Conservation (phyloP, 2,329 filamentous ascomycete genomes). For the Fusarium humuli region DNA sequence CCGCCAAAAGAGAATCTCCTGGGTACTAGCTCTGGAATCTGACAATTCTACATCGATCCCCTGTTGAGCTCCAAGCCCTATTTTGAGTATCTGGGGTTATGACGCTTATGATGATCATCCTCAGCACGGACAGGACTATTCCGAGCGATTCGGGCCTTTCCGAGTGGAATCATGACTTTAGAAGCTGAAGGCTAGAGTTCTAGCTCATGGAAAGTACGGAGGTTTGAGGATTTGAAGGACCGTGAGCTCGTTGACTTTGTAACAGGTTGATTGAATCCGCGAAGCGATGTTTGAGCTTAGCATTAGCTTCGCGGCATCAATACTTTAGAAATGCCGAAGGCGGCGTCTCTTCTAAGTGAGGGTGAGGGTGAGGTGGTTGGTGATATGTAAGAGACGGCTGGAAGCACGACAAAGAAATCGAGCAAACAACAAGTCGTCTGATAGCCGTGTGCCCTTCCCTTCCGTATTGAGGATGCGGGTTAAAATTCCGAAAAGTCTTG, state of each 20-base stretch:
- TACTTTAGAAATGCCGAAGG: neutral
- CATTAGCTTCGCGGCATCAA: neutral
- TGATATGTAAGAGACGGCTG: slow-evolving; percentile 18
- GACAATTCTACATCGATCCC: slow-evolving; percentile 20
- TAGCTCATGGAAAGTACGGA: neutral
- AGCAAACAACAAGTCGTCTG: slow-evolving; percentile 1
- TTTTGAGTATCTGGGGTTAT: slow-evolving; percentile 4
- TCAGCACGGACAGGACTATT: slow-evolving; percentile 4
- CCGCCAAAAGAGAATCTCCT: neutral
- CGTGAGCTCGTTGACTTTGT: neutral
- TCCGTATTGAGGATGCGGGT: slow-evolving; percentile 11
- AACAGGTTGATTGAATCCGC: neutral
- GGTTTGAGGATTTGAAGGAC: neutral
- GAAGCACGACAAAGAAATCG: slow-evolving; percentile 15
- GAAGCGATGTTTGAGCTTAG: neutral
- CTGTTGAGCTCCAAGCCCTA: slow-evolving; percentile 22
- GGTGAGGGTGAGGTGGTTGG: neutral
- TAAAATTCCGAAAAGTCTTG: slow-evolving; percentile 27
- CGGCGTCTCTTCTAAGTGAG: neutral
- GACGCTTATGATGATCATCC: neutral
- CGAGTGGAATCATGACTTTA: neutral
- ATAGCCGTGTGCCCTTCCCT: slow-evolving; percentile 13
- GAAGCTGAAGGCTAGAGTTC: slow-evolving; percentile 8
- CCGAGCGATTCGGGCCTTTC: slow-evolving; percentile 6
- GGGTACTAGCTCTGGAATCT: slow-evolving; percentile 2